phyloP scores from a whole-genome alignment of 2,329 filamentous ascomycete genomes.

The Calonectria montana region DNA sequence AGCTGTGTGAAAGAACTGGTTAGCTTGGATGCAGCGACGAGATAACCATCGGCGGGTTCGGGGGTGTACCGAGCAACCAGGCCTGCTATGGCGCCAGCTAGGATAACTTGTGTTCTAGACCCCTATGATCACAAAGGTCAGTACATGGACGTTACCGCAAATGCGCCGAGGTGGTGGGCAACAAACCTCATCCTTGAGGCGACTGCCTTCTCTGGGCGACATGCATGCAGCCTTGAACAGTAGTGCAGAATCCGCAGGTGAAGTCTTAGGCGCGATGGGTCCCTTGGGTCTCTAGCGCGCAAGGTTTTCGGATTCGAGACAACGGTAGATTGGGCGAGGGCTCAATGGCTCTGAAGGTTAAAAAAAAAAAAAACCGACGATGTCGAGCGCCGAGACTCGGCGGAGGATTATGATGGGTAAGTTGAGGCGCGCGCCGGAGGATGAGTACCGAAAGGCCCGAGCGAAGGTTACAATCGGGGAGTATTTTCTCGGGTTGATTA shows the following conservation, averaged over 20 bases:
- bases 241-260: constrained; percentile 36
- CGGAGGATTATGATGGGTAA: constrained; percentile 20
- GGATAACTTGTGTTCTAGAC: constrained; percentile 66
- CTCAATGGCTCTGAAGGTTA: neutral
- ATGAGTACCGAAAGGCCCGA: constrained; percentile 30
- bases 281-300: neutral
- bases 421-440: constrained; percentile 24
- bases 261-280: neutral
- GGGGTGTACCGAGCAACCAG: constrained; percentile 81
- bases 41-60: neutral
- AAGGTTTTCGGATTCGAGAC: neutral
- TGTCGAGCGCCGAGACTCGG: constrained; percentile 30
- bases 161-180: neutral
- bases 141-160: neutral
- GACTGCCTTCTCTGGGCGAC: constrained; percentile 49
- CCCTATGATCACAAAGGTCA: constrained; percentile 53
- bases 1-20: constrained; percentile 61
- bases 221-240: constrained; percentile 46
- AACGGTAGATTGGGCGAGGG: neutral
- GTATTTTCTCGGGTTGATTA: neutral
- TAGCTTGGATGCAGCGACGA: constrained; percentile 16
- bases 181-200: constrained; percentile 70
- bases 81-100: constrained; percentile 75
- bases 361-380: constrained; percentile 52
- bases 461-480: neutral